These are phyloP conservation scores for Lecanicillium sp. DNA, from an alignment of 2,329 filamentous ascomycete species.

Conservation along the genomic window DNA sequence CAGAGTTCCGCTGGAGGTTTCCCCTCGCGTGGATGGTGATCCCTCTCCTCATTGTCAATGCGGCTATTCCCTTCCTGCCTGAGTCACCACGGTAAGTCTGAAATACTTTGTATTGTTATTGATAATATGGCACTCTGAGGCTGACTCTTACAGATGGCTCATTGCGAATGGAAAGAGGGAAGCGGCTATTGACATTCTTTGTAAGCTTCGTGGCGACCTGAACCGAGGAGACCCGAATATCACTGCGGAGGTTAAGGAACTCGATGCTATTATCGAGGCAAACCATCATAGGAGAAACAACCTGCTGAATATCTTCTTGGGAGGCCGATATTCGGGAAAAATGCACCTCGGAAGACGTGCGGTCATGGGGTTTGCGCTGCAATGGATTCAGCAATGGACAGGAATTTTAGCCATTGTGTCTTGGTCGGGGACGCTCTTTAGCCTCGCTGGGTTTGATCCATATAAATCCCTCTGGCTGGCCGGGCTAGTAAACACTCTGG, in stretches of 20 bases:
- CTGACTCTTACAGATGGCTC: slow-evolving; percentile 21
- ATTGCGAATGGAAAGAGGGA: slow-evolving; percentile 23
- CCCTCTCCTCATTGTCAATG: slow-evolving; percentile 30
- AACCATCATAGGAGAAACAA: slow-evolving; percentile 29
- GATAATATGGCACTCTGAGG: background rate
- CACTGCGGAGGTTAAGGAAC: slow-evolving; percentile 26
- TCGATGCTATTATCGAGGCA: slow-evolving; percentile 30
- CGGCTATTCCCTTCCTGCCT: slow-evolving; percentile 31
- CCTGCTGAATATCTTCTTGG: slow-evolving; percentile 29
- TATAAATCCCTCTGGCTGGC: slow-evolving; percentile 28
- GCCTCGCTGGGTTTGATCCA: slow-evolving; percentile 15
- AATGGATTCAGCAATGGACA: slow-evolving; percentile 35
- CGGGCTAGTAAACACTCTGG: slow-evolving; percentile 42
- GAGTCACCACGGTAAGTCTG: slow-evolving; percentile 32
- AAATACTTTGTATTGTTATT: background rate
- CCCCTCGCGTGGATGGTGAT: slow-evolving; percentile 31
- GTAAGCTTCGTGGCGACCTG: slow-evolving; percentile 21
- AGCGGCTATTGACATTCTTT: slow-evolving; percentile 26
- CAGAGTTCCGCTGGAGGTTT: slow-evolving; percentile 27
- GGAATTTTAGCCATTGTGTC: slow-evolving; percentile 32
- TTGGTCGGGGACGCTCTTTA: slow-evolving; percentile 19
- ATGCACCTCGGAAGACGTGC: slow-evolving; percentile 30
- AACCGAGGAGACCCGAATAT: slow-evolving; percentile 22
- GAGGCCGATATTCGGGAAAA: slow-evolving; percentile 24
- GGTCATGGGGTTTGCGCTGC: slow-evolving; percentile 29